Evolutionary conservation across 2,329 filamentous ascomycete species (phyloP), one percentile per base, ranked within the genome.

Genomic region (Calonectria naviculata): DNA sequence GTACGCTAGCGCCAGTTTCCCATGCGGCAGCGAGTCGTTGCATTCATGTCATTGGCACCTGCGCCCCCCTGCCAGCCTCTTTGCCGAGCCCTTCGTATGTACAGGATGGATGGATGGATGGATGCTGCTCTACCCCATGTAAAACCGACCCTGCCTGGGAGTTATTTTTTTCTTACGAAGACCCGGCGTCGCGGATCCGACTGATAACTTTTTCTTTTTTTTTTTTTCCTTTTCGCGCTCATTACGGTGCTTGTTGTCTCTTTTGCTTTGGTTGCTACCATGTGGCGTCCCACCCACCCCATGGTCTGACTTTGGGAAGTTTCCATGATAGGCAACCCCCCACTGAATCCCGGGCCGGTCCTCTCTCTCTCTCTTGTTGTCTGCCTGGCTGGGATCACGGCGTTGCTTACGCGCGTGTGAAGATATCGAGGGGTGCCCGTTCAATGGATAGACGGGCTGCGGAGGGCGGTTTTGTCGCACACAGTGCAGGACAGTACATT

Each of bases 291-390:
- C 34, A 36, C 15, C 10, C 34, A 13, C 56, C 64, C 24, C 52
- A 12, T 67, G 54, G 34, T 52, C 44, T 61, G 42, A 52, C 54
- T 21, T 26, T 34, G 10, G 46, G 26, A 29, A 10, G 29, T n/a
- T n/a, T n/a, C n/a, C n/a, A n/a, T n/a, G n/a, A n/a, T n/a, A n/a
- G n/a, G n/a, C n/a, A n/a, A n/a, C n/a, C n/a, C 10, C 31, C 10
- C 31, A 6, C 31, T 34, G 6, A 6, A 34, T 34, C 42, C 65
- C 65, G 65, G 65, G 31, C 65, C 65, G 65, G 65, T 62, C 65
- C 54, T 24, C 44, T 28, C 26, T 47, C 12, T 17, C 26, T 29
- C 10, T 34, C 21, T 29, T n/a, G n/a, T n/a, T n/a, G n/a, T n/a
- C n/a, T n/a, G n/a, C n/a, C n/a, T n/a, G n/a, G n/a, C n/a, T n/a